Percentiles rank a stretch among this genome's conserved stretches.
phyloP scores from a whole-genome alignment of 2,329 filamentous ascomycete species.

The Phaeosphaeriaceae sp. region DNA sequence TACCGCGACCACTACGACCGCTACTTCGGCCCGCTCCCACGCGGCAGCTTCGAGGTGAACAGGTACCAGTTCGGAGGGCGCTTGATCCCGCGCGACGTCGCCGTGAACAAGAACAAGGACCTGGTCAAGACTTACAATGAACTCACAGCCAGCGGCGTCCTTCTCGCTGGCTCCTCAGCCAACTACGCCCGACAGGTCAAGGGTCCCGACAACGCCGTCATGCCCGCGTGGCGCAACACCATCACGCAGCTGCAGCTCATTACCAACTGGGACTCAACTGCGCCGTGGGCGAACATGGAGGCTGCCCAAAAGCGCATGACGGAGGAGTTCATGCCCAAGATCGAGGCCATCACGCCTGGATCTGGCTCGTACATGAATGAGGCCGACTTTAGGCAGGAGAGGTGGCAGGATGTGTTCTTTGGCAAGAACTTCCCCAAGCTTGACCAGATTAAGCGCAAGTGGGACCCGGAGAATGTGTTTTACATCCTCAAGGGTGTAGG shows the following conservation, averaged over 20 bases:
- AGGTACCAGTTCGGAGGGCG: slow-evolving; percentile 30
- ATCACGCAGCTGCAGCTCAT: slow-evolving; percentile 27
- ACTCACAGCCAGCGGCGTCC: slow-evolving; percentile 18
- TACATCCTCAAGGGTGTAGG: slow-evolving; percentile 3
- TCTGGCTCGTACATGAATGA: slow-evolving; percentile 37
- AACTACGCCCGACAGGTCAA: slow-evolving; percentile 20
- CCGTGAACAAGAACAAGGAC: slow-evolving; percentile 22
- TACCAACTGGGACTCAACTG: slow-evolving; percentile 27
- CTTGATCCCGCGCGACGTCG: slow-evolving; percentile 24
- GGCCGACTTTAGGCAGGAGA: slow-evolving; percentile 26
- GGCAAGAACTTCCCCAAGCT: slow-evolving; percentile 64
- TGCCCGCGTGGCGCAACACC: slow-evolving; percentile 32
- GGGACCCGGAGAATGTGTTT: neutral
- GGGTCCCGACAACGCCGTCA: slow-evolving; percentile 25
- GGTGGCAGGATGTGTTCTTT: slow-evolving; percentile 28
- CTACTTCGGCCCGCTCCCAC: slow-evolving; percentile 37
- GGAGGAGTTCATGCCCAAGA: slow-evolving; percentile 29
- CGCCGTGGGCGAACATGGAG: slow-evolving; percentile 16
- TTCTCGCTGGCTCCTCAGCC: slow-evolving; percentile 23
- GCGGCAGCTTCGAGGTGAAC: slow-evolving; percentile 25
- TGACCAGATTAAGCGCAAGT: slow-evolving; percentile 7
- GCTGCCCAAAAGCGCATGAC: slow-evolving; percentile 17
- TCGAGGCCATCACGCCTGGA: slow-evolving; percentile 22
- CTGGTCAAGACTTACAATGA: slow-evolving; percentile 20
- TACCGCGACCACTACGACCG: slow-evolving; percentile 32